Conservation (phyloP, 163 green algal species). For the Chloromonas sp. region DNA sequence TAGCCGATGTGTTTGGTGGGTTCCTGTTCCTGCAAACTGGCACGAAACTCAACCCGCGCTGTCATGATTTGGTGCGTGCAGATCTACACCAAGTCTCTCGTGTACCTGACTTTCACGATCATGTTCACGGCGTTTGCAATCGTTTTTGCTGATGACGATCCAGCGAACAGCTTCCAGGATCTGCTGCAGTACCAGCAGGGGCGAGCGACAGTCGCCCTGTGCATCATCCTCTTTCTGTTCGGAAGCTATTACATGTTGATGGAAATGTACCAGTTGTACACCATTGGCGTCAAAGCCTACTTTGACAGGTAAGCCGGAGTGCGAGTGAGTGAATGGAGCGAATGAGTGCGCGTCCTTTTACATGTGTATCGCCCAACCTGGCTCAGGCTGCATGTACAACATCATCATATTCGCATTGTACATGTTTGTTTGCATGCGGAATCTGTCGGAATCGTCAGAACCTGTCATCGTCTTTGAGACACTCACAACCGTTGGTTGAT, state of each 20-base stretch:
- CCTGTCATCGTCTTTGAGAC: too few species aligned
- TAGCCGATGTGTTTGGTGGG: too few species aligned
- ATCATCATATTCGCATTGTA: too few species aligned
- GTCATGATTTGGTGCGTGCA: background rate
- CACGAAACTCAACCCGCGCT: too few species aligned
- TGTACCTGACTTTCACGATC: slow-evolving; percentile 24
- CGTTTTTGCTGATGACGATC: slow-evolving; percentile 1
- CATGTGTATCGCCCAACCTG: too few species aligned
- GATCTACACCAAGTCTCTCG: slow-evolving; percentile 32
- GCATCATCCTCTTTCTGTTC: slow-evolving; percentile 20
- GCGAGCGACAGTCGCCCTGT: background rate
- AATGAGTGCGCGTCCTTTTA: too few species aligned
- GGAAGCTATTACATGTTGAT: slow-evolving; percentile 16
- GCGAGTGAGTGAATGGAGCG: too few species aligned
- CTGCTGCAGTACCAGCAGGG: background rate
- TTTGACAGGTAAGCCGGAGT: slow-evolving; percentile 16
- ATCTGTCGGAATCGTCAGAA: too few species aligned
- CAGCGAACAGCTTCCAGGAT: slow-evolving; percentile 1
- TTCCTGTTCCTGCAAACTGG: too few species aligned
- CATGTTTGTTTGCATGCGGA: too few species aligned
- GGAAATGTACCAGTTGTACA: slow-evolving; percentile 19
- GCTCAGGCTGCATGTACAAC: too few species aligned
- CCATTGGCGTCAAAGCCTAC: slow-evolving; percentile 12
- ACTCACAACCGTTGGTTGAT: too few species aligned
- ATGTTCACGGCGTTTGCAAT: slow-evolving; percentile 20